phyloP scores from a whole-genome alignment of 352 stramenopile genomes.

The Pythium graminicola region DNA sequence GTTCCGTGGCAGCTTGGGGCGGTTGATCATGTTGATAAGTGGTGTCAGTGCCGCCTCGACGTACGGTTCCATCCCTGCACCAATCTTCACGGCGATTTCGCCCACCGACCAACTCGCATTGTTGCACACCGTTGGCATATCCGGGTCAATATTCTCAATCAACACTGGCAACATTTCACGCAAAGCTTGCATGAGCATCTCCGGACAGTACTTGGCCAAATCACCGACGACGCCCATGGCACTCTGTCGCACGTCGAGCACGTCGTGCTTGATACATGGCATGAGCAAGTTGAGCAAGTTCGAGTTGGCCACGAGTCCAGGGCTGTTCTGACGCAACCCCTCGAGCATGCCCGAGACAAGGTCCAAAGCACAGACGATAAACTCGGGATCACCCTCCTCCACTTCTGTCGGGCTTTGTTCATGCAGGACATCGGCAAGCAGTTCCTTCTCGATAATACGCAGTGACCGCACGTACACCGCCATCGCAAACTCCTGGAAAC shows the following conservation, averaged over 20 bases:
- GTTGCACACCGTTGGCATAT: slow-evolving; percentile 88
- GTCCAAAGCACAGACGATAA: slow-evolving; percentile 86
- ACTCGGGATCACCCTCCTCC: slow-evolving; percentile 85
- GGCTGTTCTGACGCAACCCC: slow-evolving; percentile 67
- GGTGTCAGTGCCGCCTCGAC: slow-evolving; percentile 59
- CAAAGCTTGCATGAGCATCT: slow-evolving; percentile 67
- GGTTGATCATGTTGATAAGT: slow-evolving; percentile 84
- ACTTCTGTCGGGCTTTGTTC: slow-evolving; percentile 72
- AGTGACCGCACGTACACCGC: slow-evolving; percentile 77
- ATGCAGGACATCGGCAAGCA: slow-evolving; percentile 74
- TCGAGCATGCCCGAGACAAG: slow-evolving; percentile 88
- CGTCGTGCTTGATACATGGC: slow-evolving; percentile 80
- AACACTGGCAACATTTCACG: slow-evolving; percentile 73
- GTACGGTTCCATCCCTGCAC: slow-evolving; percentile 80
- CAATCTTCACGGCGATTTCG: slow-evolving; percentile 83
- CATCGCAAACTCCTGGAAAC: slow-evolving; percentile 85
- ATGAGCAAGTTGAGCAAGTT: slow-evolving; percentile 87
- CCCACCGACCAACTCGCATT: slow-evolving; percentile 90
- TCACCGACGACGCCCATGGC: slow-evolving; percentile 87
- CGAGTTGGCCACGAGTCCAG: slow-evolving; percentile 64
- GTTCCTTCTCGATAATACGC: slow-evolving; percentile 76
- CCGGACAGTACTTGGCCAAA: slow-evolving; percentile 75
- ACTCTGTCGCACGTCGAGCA: slow-evolving; percentile 84
- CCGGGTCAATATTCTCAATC: slow-evolving; percentile 84
- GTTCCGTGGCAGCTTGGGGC: slow-evolving; percentile 79